Conservation (phyloP, 139 green algal genomes). For the Chlamydomonas eustigma region DNA sequence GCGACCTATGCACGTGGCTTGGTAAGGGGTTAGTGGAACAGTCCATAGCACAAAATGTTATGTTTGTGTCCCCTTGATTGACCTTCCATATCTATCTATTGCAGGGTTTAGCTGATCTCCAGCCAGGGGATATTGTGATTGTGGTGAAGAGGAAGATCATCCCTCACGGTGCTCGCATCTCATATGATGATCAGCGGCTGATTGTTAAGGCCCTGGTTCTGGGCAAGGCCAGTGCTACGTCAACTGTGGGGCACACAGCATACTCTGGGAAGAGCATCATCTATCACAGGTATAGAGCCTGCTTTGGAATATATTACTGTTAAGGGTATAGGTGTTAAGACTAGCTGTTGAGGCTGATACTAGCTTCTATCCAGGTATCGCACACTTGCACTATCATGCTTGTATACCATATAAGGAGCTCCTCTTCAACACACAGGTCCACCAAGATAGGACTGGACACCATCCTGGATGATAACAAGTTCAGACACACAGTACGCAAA, state of each 20-base stretch:
- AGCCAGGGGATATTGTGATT: constrained; percentile 32
- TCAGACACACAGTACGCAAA: constrained; percentile 37
- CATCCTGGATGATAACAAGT: constrained; percentile 45
- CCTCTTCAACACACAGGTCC: constrained; percentile 22
- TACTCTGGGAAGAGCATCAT: constrained; percentile 23
- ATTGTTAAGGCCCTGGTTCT: constrained; percentile 27
- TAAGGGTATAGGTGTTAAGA: not conserved
- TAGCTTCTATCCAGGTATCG: too few species aligned
- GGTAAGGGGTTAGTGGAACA: not conserved
- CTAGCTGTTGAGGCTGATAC: too few species aligned
- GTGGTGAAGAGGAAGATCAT: constrained; percentile 26
- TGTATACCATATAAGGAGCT: too few species aligned
- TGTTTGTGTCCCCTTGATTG: too few species aligned
- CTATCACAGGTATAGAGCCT: constrained; percentile 19
- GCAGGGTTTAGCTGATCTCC: constrained; percentile 15
- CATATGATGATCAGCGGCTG: constrained; percentile 49
- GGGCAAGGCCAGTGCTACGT: not conserved
- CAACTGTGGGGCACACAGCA: constrained; percentile 1
- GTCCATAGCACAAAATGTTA: too few species aligned
- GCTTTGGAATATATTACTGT: not conserved
- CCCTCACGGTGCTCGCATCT: constrained; percentile 6
- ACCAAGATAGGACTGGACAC: constrained; percentile 60
- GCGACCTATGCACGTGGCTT: not conserved
- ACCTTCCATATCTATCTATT: too few species aligned
- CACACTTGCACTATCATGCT: too few species aligned